Evolutionary conservation across 306 rosid genomes (phyloP).

Genomic region (Benincasa hispida): DNA sequence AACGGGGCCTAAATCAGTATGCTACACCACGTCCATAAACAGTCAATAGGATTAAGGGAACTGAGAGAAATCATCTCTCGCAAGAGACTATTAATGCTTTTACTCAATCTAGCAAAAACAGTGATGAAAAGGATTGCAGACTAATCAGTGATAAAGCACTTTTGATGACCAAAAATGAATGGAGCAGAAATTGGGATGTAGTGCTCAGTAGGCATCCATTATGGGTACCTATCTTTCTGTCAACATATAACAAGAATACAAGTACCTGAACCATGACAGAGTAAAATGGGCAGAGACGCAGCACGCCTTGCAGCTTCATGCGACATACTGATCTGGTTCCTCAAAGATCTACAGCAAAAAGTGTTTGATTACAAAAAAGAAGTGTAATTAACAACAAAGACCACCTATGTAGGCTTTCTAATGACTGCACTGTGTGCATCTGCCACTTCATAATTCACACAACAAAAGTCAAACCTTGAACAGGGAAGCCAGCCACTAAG

Average conservation of each 20-base stretch:
- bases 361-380: slow-evolving; percentile 1
- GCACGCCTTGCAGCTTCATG: slow-evolving; percentile 68
- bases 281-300: slow-evolving; percentile 57
- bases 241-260: slow-evolving; percentile 4
- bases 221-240: neutral
- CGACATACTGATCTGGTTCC: slow-evolving; percentile 45
- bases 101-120: neutral
- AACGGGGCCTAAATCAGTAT: neutral
- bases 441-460: neutral
- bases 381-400: neutral
- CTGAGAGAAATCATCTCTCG: neutral
- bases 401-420: neutral
- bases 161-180: neutral
- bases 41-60: neutral
- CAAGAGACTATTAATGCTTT: neutral
- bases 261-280: slow-evolving; percentile 82
- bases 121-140: neutral
- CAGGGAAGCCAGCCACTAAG: slow-evolving; percentile 99
- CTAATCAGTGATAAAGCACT: neutral
- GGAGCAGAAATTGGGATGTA: neutral
- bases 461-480: slow-evolving; percentile 44
- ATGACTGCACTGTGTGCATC: neutral
- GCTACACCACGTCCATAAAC: neutral
- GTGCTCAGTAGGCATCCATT: neutral
- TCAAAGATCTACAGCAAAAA: slow-evolving; percentile 42